Evolutionary conservation across 2,329 filamentous ascomycete genomes (phyloP), one percentile per base, ranked within the genome.

Genomic region (Pseudogymnoascus sp.): DNA sequence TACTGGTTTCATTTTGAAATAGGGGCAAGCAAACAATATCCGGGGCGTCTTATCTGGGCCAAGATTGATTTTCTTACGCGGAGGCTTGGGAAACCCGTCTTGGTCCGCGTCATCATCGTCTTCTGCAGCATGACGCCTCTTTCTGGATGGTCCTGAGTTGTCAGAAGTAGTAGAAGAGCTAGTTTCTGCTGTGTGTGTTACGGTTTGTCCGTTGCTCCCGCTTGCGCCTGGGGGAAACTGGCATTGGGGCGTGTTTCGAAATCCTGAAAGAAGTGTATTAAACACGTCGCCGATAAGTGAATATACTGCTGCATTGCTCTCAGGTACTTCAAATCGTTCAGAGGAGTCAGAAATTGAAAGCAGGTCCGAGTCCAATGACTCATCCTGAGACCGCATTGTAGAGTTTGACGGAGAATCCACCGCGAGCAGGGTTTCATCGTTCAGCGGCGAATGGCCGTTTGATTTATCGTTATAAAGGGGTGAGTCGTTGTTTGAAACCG

Each of bases 311-410:
- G 44, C 61, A 11, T 58, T 26, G 10, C 5, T 17, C 21, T 63
- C 61, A 5, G 57, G 29, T 6, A 33, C 13, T 59, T 61, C 44
- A 17, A 60, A 26, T 10, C 60, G n/a, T 31, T 61, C 57, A 21
- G 63, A 63, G 37, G 40, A 37, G 36, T 64, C 63, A 26, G 61
- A 63, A 26, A 61, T 60, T 60, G 63, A 64, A 58, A 63, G 44
- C 35, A 61, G 41, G 36, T 61, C 61, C 5, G 61, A 63, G 15
- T 63, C 61, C 24, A 64, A 61, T 5, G 61, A 63, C 13, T 61
- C 47, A 3, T 58, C 40, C 2, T 10, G 57, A 58, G 62, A 64
- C 13, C 9, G 29, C 33, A 26, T 37, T 17, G 35, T 40, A 59
- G 58, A 13, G 44, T 50, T 31, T 3, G 44, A 31, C 3, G 26